Conservation (phyloP, 306 rosid genomes). For the Hippophae tibetana region DNA sequence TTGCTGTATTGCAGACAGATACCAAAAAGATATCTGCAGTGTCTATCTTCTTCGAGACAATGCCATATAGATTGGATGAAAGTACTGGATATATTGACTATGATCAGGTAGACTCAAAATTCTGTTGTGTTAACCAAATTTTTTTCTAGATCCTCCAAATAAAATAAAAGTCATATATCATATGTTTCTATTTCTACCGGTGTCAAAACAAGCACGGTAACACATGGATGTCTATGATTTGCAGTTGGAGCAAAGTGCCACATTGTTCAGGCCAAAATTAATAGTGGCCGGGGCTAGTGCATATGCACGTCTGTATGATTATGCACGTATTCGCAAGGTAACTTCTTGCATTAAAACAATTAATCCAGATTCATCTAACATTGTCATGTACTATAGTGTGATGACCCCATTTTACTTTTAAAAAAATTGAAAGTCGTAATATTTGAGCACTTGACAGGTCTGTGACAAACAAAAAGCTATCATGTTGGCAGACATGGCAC, state of each 20-base stretch:
- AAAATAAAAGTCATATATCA: no score
- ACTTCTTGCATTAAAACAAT: slow-evolving; percentile 6
- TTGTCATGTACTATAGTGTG: background rate
- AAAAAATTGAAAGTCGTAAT: slow-evolving; percentile 14
- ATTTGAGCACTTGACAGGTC: slow-evolving; percentile 41
- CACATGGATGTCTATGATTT: slow-evolving; percentile 20
- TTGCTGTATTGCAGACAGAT: slow-evolving; percentile 49
- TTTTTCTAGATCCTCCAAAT: no score
- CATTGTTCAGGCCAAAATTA: slow-evolving; percentile 83
- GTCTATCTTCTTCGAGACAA: slow-evolving; percentile 66
- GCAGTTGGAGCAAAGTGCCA: slow-evolving; percentile 76
- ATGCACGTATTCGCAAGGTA: slow-evolving; percentile 89
- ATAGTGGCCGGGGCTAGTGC: slow-evolving; percentile 98
- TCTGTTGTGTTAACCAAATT: slow-evolving; percentile 1
- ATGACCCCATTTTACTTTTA: slow-evolving; percentile 6
- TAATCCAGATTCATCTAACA: background rate
- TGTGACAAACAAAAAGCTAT: slow-evolving; percentile 86
- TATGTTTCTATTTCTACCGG: background rate
- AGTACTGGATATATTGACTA: slow-evolving; percentile 79
- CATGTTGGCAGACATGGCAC: slow-evolving; percentile 96
- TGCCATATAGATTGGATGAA: slow-evolving; percentile 77
- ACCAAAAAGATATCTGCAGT: slow-evolving; percentile 86
- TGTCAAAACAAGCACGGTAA: slow-evolving; percentile 7
- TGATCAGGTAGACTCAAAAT: slow-evolving; percentile 46
- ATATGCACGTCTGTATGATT: slow-evolving; percentile 87